phyloP scores from a whole-genome alignment of 2,329 filamentous ascomycete genomes.

The Epichloe sp. region DNA sequence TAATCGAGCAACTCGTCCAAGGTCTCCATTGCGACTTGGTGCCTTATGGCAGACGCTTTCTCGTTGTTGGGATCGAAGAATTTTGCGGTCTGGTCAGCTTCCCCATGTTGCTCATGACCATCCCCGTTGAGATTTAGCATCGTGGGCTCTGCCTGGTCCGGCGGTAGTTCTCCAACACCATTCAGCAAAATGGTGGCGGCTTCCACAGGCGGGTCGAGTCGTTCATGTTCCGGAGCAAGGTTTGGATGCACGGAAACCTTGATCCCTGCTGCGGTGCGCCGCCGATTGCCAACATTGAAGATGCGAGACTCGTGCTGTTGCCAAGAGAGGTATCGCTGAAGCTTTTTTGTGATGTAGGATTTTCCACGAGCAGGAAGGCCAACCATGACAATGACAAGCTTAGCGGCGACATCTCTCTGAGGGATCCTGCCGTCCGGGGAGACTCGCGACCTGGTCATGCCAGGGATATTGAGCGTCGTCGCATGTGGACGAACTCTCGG shows the following conservation, averaged over 20 bases:
- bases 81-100: conserved; percentile 74
- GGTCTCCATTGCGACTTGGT: conserved; percentile 85
- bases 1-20: conserved; percentile 87
- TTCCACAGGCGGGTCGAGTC: conserved; percentile 33
- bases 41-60: conserved; percentile 67
- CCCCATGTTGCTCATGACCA: conserved; percentile 17
- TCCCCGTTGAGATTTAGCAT: conserved; percentile 21
- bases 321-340: conserved; percentile 91
- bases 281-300: conserved; percentile 92
- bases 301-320: conserved; percentile 91
- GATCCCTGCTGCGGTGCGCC: conserved; percentile 62
- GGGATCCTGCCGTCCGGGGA: conserved; percentile 97
- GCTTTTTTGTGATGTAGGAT: conserved; percentile 99
- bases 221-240: conserved; percentile 20
- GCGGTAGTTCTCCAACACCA: conserved; percentile 23
- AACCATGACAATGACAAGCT: conserved; percentile 97
- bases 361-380: conserved; percentile 90
- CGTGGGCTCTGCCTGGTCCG: conserved; percentile 24
- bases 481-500: conserved; percentile 70
- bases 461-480: conserved; percentile 92
- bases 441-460: conserved; percentile 86
- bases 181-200: conserved; percentile 47
- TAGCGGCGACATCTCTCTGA: conserved; percentile 85
- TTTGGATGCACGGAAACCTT: conserved; percentile 22
- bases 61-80: conserved; percentile 92